Base-by-base conservation (phyloP, 1,139 yeast species). In the Spencermartinsiella ligniputridi region DNA sequence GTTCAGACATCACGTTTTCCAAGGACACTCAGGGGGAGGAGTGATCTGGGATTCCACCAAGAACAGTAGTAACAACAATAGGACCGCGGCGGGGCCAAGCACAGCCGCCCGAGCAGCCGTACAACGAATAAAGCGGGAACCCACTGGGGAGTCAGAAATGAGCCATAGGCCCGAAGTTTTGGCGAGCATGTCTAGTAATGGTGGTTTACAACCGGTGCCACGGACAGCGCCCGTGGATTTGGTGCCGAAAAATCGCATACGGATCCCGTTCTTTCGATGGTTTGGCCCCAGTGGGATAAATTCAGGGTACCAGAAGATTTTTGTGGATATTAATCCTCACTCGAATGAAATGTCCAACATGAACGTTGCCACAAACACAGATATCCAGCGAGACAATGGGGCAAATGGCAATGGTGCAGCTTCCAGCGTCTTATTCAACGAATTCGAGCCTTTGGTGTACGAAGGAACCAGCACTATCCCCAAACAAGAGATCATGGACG, bases 211-310 rank as follows among this genome's bases (percentile, higher is more conserved):
- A 5, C 8, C 15, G 5, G 15, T 15, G n/a, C 6, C 6, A 6
- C 6, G 25, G 6, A 18, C 22, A n/a, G 13, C 22, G 3, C 35
- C n/a, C 12, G 24, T 38, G 9, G 36, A 29, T 3, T n/a, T 17
- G 15, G 25, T 20, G 3, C 9, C 34, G 21, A 19, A 27, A 35
- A 39, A 19, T 12, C 15, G 33, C 24, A n/a, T 39, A 11, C 38
- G 41, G 24, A 39, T 39, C 20, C 41, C 41, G 13, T 39, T 39
- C 18, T 39, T 39, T 17, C 15, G 41, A 17, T 39, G 41, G 41
- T 39, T 39, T 18, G 41, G 41, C 2, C 41, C 41, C 9, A 38
- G 37, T 9, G 41, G 37, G 11, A 39, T 39, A 15, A 32, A 18
- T 17, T 11, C 41, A 2, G 41, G 41, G 21, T 39, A 39, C 17